Conservation (phyloP, 371 early-diverging fungal genomes). For the Lichtheimia corymbifera region DNA sequence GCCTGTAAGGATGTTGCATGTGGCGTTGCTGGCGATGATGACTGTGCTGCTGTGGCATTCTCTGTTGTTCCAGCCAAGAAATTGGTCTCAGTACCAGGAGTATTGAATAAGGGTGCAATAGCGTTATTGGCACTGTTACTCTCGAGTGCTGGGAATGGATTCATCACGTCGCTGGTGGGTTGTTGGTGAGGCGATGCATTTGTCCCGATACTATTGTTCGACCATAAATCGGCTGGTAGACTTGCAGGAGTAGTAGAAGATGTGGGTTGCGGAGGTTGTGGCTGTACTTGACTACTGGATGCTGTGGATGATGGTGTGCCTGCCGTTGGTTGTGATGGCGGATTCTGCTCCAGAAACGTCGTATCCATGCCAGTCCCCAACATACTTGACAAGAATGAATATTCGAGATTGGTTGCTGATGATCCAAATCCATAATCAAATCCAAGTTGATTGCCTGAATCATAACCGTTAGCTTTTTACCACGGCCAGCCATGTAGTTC, state of each 20-base stretch:
- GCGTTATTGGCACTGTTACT: slow-evolving; percentile 6
- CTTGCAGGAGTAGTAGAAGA: no score
- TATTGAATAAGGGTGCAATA: not conserved
- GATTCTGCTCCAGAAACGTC: slow-evolving; percentile 12
- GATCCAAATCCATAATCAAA: slow-evolving; percentile 75
- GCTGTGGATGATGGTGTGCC: slow-evolving; percentile 1
- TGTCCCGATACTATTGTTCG: no score
- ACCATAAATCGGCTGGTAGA: no score
- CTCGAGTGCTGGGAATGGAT: slow-evolving; percentile 6
- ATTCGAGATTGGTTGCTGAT: slow-evolving; percentile 85
- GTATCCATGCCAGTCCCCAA: slow-evolving; percentile 42
- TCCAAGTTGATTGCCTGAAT: not conserved
- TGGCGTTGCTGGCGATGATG: not conserved
- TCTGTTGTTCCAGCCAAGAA: no score
- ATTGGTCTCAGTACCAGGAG: no score
- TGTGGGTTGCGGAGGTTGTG: slow-evolving; percentile 2
- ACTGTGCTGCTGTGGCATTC: not conserved
- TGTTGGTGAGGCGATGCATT: not conserved
- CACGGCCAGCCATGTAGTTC: not conserved
- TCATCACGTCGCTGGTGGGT: not conserved
- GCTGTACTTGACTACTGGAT: not conserved
- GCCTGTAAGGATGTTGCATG: slow-evolving; percentile 33
- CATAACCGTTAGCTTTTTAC: not conserved
- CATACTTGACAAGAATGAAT: slow-evolving; percentile 85
- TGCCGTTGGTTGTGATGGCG: not conserved